These are phyloP conservation scores for Amaranthus palmeri DNA, from an alignment of 148 eudicot species.

Conservation along the genomic window DNA sequence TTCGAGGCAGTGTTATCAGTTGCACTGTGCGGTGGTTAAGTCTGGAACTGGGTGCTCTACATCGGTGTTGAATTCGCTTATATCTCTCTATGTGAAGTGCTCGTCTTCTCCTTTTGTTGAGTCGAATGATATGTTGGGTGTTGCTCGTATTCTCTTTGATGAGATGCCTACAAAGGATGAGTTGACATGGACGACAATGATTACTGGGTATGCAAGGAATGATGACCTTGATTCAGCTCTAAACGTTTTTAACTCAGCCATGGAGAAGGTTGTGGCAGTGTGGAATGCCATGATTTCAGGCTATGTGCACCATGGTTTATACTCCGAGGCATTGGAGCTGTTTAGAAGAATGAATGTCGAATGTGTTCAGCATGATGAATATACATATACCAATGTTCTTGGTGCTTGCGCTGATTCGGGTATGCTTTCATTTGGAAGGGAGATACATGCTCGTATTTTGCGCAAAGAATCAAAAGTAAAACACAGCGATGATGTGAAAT, in stretches of 20 bases:
- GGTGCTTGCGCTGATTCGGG: constrained; percentile 51
- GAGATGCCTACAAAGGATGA: constrained; percentile 49
- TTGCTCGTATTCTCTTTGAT: constrained; percentile 50
- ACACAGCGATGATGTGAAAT: constrained; percentile 25
- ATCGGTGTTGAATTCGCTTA: constrained; percentile 49
- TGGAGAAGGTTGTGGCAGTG: constrained; percentile 41
- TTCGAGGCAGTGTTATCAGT: constrained; percentile 42
- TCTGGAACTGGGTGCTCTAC: constrained; percentile 42
- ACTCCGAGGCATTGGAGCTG: constrained; percentile 39
- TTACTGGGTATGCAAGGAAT: constrained; percentile 55
- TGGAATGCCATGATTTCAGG: constrained; percentile 67
- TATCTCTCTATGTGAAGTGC: constrained; percentile 51
- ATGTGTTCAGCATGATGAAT: constrained; percentile 42
- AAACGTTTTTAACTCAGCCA: constrained; percentile 35
- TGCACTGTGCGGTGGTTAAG: constrained; percentile 52
- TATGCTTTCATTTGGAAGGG: constrained; percentile 40
- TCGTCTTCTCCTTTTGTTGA: constrained; percentile 37
- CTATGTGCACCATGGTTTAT: constrained; percentile 42
- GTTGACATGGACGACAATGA: constrained; percentile 57
- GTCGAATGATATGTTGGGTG: constrained; percentile 32
- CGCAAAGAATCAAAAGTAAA: constrained; percentile 32
- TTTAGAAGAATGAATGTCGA: constrained; percentile 39
- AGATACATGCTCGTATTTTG: constrained; percentile 47
- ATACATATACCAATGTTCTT: constrained; percentile 53
- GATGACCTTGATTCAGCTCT: constrained; percentile 42